A percentile compares a stretch with the other conserved stretches of the same genome.
These are phyloP conservation scores for Ustilago lituana DNA, from an alignment of 1,284 basidiomycete species.

Conservation along the genomic window DNA sequence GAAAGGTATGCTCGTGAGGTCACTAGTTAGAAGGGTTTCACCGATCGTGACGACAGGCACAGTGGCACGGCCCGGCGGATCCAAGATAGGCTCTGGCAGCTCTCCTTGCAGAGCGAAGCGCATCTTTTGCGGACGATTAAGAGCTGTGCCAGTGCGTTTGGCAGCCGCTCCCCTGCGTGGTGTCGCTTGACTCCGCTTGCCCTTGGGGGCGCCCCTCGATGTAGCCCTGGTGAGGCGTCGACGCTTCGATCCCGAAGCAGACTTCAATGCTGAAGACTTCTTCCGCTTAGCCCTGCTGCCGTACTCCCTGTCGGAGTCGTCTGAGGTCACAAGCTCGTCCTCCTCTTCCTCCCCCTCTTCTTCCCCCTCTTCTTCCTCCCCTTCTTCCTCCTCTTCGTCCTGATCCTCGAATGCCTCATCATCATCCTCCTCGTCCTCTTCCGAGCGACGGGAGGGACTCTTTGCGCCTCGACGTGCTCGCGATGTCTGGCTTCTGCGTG, in stretches of 20 bases:
- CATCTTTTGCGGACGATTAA: slow-evolving; percentile 20
- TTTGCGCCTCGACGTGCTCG: background rate
- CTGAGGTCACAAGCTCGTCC: slow-evolving; percentile 23
- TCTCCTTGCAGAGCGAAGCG: slow-evolving; percentile 35
- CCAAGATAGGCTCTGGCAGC: slow-evolving; percentile 19
- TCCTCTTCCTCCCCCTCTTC: slow-evolving; percentile 19
- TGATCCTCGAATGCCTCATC: background rate
- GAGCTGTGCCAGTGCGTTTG: slow-evolving; percentile 7
- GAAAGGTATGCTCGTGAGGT: slow-evolving; percentile 8
- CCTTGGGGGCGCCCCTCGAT: background rate
- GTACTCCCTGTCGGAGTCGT: slow-evolving; percentile 11
- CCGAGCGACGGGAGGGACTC: background rate
- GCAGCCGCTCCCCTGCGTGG: slow-evolving; percentile 8
- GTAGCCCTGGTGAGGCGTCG: slow-evolving; percentile 5
- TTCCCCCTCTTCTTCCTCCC: slow-evolving; percentile 3
- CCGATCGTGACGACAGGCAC: slow-evolving; percentile 13
- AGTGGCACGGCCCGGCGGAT: slow-evolving; percentile 3
- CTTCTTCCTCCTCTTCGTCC: slow-evolving; percentile 9
- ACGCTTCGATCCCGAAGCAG: slow-evolving; percentile 9
- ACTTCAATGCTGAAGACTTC: slow-evolving; percentile 3
- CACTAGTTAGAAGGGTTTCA: background rate
- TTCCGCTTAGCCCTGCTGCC: slow-evolving; percentile 10
- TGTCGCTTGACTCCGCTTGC: background rate
- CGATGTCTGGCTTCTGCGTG: background rate
- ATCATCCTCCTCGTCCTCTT: background rate